Percentiles rank a stretch among this genome's conserved stretches.
phyloP scores from a whole-genome alignment of 805 yeast species.

The Yamadazyma sp. region DNA sequence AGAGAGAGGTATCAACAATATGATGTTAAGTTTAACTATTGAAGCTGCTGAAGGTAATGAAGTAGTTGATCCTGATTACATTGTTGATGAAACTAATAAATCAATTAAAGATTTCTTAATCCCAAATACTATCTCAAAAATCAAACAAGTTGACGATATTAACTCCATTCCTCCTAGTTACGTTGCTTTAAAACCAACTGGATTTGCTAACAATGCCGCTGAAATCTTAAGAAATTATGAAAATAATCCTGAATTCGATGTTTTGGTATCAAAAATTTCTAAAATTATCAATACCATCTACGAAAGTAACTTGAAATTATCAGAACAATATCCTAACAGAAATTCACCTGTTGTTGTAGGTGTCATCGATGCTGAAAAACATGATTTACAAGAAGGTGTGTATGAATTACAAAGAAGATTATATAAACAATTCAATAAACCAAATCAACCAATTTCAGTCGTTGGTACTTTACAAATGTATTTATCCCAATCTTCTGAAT shows the following conservation, averaged over 20 bases:
- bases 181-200: slow-evolving; percentile 92
- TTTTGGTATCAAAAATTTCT: slow-evolving; percentile 64
- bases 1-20: slow-evolving; percentile 78
- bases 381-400: slow-evolving; percentile 85
- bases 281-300: slow-evolving; percentile 56
- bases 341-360: slow-evolving; percentile 69
- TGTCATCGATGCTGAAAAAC: slow-evolving; percentile 90
- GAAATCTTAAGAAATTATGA: slow-evolving; percentile 60
- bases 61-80: slow-evolving; percentile 54
- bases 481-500: slow-evolving; percentile 63
- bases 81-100: slow-evolving; percentile 59
- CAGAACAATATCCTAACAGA: slow-evolving; percentile 57
- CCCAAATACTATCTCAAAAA: slow-evolving; percentile 66
- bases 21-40: slow-evolving; percentile 93
- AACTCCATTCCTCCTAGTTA: slow-evolving; percentile 85
- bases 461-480: slow-evolving; percentile 95
- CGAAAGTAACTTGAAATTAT: slow-evolving; percentile 49
- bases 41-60: slow-evolving; percentile 86
- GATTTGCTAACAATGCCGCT: slow-evolving; percentile 75
- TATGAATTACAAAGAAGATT: slow-evolving; percentile 83
- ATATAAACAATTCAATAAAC: slow-evolving; percentile 67
- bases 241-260: slow-evolving; percentile 45
- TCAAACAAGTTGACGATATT: slow-evolving; percentile 43
- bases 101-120: slow-evolving; percentile 67
- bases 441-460: slow-evolving; percentile 56